A percentile compares a stretch with the other conserved stretches of the same genome.
Conservation (phyloP, 495 filamentous ascomycete genomes). For the Daldinia caldariorum region DNA sequence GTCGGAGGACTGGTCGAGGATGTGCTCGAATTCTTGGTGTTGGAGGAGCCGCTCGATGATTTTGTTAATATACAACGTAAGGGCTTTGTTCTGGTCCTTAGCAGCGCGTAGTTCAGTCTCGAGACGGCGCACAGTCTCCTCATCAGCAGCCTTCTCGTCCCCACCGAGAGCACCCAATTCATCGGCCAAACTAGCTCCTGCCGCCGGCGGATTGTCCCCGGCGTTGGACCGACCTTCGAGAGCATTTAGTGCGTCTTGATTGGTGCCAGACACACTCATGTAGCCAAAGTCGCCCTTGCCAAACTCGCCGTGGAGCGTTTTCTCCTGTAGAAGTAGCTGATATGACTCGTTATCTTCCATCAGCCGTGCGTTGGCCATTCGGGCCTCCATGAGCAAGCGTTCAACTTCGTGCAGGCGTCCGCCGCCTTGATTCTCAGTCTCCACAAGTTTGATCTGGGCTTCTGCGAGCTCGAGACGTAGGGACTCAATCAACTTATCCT, state of each 20-base stretch:
- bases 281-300: conserved; percentile 79
- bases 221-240: conserved; percentile 60
- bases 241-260: conserved; percentile 65
- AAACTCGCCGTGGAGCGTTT: conserved; percentile 94
- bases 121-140: conserved; percentile 70
- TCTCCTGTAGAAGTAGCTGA: conserved; percentile 90
- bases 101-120: conserved; percentile 82
- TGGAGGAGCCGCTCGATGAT: conserved; percentile 94
- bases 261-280: conserved; percentile 66
- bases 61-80: conserved; percentile 97
- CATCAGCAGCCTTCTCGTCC: conserved; percentile 64
- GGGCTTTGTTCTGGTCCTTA: conserved; percentile 94
- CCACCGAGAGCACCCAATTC: conserved; percentile 70
- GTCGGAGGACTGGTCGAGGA: conserved; percentile 80
- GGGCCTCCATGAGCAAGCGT: conserved; percentile 84
- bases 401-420: conserved; percentile 87
- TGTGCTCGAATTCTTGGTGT: conserved; percentile 92
- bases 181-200: conserved; percentile 81
- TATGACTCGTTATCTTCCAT: conserved; percentile 99
- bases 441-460: conserved; percentile 92
- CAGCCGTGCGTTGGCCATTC: conserved; percentile 91
- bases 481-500: conserved; percentile 94
- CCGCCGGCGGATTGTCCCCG: conserved; percentile 50
- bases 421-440: conserved; percentile 91
- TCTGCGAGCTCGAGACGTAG: conserved; percentile 92